Percentiles rank a stretch among this genome's conserved stretches.
Conservation (phyloP, 805 yeast species). For the Cyberlindnera saturnus region DNA sequence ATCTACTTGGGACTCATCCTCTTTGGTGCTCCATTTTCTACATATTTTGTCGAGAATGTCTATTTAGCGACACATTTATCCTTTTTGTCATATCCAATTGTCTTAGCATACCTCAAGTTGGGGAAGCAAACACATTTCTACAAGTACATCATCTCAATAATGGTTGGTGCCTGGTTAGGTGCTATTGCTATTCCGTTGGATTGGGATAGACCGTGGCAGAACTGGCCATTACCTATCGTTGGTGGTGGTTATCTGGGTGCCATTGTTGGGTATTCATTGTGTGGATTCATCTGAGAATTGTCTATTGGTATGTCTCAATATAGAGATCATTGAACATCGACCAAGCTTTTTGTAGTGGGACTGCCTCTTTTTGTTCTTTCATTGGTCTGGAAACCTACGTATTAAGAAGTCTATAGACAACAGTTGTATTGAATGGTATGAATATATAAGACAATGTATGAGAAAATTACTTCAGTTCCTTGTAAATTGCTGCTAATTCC, state of each 20-base stretch:
- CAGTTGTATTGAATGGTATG: too few relatives aligned
- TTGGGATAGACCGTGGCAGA: constrained; percentile 98
- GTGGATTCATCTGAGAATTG: constrained; percentile 22
- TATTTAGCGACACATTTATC: constrained; percentile 58
- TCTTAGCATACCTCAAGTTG: constrained; percentile 48
- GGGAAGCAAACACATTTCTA: constrained; percentile 29
- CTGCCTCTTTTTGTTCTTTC: too few relatives aligned
- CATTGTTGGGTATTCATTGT: constrained; percentile 48
- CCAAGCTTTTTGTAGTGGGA: too few relatives aligned
- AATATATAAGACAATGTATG: too few relatives aligned
- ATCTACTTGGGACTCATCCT: constrained; percentile 39
- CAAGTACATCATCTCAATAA: constrained; percentile 28
- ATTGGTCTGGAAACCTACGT: too few relatives aligned
- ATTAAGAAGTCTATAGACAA: too few relatives aligned
- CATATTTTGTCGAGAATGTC: constrained; percentile 47
- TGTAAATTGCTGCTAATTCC: constrained; percentile 12
- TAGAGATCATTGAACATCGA: too few relatives aligned
- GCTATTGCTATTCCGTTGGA: constrained; percentile 92
- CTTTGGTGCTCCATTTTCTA: constrained; percentile 76
- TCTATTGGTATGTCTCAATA: too few relatives aligned
- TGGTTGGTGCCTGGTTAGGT: constrained; percentile 84
- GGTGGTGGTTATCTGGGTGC: constrained; percentile 77
- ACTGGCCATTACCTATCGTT: constrained; percentile 87
- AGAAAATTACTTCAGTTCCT: constrained; percentile 3
- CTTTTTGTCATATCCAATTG: constrained; percentile 53